Conservation (phyloP, 768 basidiomycete genomes). For the Pisolithus tinctorius region DNA sequence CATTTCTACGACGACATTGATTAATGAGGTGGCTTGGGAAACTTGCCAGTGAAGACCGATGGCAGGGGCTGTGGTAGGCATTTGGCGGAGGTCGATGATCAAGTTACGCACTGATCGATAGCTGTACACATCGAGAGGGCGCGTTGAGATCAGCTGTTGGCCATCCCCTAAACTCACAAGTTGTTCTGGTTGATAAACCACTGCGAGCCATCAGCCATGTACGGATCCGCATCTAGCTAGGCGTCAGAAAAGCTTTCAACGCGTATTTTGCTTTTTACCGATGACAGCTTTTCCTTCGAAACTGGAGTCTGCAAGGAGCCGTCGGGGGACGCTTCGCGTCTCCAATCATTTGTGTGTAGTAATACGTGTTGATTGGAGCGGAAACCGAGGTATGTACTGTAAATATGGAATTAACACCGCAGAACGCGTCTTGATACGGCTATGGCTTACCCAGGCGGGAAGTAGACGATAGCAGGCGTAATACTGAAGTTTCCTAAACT, state of each 20-base stretch:
- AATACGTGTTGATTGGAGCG: constrained; percentile 60
- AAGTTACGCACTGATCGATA: constrained; percentile 71
- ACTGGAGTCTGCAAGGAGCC: constrained; percentile 48
- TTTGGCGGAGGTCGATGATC: constrained; percentile 57
- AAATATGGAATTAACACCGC: background rate
- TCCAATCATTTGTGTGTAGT: constrained; percentile 74
- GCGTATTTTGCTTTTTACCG: constrained; percentile 33
- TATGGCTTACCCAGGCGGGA: constrained; percentile 56
- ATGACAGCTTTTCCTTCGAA: constrained; percentile 74
- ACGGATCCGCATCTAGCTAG: constrained; percentile 61
- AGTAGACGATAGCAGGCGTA: constrained; percentile 71
- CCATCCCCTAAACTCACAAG: constrained; percentile 39
- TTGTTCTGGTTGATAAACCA: constrained; percentile 59
- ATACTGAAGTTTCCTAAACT: constrained; percentile 30
- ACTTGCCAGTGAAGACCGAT: constrained; percentile 84
- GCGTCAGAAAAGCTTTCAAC: background rate
- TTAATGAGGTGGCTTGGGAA: constrained; percentile 67
- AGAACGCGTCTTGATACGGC: background rate
- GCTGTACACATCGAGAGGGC: constrained; percentile 24
- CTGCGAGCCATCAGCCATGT: constrained; percentile 57
- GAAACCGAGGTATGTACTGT: constrained; percentile 65
- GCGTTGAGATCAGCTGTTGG: background rate
- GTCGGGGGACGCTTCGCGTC: constrained; percentile 66
- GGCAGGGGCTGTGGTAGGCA: constrained; percentile 48
- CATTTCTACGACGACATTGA: constrained; percentile 70